Conservation (phyloP, 441 rosid genomes). For the Erysimum cheiri region DNA sequence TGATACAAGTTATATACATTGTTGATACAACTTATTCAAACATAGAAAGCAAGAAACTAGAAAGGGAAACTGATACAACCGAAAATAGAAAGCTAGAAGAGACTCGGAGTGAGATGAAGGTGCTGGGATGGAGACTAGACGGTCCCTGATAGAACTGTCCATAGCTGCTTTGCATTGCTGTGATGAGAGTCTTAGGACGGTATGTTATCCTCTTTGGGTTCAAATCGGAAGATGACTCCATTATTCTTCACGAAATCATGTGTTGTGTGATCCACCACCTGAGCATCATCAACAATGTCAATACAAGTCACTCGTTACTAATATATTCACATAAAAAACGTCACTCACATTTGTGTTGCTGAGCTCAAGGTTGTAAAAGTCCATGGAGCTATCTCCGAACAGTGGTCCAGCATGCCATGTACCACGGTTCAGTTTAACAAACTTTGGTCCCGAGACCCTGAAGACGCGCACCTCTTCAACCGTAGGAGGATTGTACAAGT, state of each 20-base stretch:
- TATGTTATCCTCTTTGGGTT: not conserved
- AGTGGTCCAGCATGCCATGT: slow-evolving; percentile 94
- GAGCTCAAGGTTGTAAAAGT: slow-evolving; percentile 81
- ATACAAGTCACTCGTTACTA: not conserved
- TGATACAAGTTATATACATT: too few relatives aligned
- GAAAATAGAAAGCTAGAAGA: too few relatives aligned
- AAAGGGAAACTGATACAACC: too few relatives aligned
- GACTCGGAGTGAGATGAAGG: too few relatives aligned
- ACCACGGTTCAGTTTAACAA: slow-evolving; percentile 64
- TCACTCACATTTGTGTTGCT: slow-evolving; percentile 74
- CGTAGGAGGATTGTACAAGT: slow-evolving; percentile 67
- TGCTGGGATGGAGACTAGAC: too few relatives aligned
- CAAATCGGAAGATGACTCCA: slow-evolving; percentile 53
- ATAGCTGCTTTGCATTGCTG: too few relatives aligned
- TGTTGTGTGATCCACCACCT: slow-evolving; percentile 78
- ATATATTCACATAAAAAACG: not conserved
- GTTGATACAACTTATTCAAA: too few relatives aligned
- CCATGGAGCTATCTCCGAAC: slow-evolving; percentile 60
- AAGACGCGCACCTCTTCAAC: slow-evolving; percentile 64
- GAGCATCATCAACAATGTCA: slow-evolving; percentile 3
- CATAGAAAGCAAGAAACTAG: too few relatives aligned
- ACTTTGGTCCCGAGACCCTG: slow-evolving; percentile 73
- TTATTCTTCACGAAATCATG: slow-evolving; percentile 58
- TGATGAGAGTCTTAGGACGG: too few relatives aligned
- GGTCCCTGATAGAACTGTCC: too few relatives aligned